Conservation (phyloP, 1,139 yeast species). For the Taiozyma onychis region DNA sequence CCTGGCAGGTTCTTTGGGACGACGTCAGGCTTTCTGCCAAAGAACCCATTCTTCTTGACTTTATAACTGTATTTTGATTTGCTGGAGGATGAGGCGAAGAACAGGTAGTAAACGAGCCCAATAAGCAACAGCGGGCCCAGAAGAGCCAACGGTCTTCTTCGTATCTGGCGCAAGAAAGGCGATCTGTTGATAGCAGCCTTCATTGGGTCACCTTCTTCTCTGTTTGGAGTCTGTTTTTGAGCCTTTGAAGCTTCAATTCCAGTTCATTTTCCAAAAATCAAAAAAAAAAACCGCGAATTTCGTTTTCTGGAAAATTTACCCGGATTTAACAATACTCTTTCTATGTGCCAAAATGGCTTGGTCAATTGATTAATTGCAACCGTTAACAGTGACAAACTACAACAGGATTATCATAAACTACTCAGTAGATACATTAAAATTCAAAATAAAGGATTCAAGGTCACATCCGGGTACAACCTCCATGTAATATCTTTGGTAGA, state of each 20-base stretch:
- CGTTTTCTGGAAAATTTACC: not conserved
- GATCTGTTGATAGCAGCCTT: conserved; percentile 26
- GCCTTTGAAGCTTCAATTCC: no score
- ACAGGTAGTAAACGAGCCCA: conserved; percentile 36
- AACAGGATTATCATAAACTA: not conserved
- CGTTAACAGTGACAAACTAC: no score
- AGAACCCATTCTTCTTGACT: conserved; percentile 21
- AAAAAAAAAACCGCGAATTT: not conserved
- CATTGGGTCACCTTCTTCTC: conserved; percentile 5
- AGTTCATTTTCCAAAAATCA: no score
- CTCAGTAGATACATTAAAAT: not conserved
- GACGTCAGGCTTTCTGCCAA: conserved; percentile 30
- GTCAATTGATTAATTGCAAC: no score
- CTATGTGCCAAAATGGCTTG: no score
- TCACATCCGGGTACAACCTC: no score
- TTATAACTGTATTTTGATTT: conserved; percentile 23
- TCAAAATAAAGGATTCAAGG: not conserved
- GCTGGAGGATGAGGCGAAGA: conserved; percentile 31
- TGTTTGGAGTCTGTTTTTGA: no score
- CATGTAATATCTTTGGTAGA: no score
- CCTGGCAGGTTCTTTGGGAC: conserved; percentile 61
- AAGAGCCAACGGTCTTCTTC: conserved; percentile 50
- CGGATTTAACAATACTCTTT: not conserved
- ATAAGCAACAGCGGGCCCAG: conserved; percentile 42
- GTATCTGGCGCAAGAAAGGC: conserved; percentile 44